Conservation (phyloP, 352 stramenopile species). For the Phytopythium litorale region DNA sequence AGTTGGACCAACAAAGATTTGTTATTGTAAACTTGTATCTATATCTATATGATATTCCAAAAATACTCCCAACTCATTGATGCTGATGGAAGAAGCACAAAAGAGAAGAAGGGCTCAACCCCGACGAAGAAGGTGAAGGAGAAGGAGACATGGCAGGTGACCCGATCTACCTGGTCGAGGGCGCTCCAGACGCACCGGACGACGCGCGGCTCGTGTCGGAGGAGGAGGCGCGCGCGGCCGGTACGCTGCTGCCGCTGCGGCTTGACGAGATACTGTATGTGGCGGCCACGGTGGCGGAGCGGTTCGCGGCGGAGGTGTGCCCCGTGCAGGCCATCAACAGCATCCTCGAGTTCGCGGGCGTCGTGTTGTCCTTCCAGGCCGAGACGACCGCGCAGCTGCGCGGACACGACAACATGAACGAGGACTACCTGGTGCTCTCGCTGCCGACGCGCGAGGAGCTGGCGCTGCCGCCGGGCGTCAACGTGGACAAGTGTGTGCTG, state of each 20-base stretch:
- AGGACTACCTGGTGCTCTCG: constrained; percentile 47
- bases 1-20: not conserved
- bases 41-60: too few relatives aligned
- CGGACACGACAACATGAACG: constrained; percentile 42
- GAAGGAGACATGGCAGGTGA: constrained; percentile 2
- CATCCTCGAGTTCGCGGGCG: constrained; percentile 50
- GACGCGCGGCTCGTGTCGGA: constrained; percentile 15
- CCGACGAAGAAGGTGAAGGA: too few relatives aligned
- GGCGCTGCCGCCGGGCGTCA: constrained; percentile 35
- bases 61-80: too few relatives aligned
- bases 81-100: too few relatives aligned
- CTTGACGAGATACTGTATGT: constrained; percentile 40
- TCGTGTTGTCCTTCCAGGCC: constrained; percentile 42
- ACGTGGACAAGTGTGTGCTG: constrained; percentile 30
- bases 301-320: constrained; percentile 12
- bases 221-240: constrained; percentile 13
- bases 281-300: constrained; percentile 31
- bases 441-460: constrained; percentile 31
- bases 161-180: constrained; percentile 27
- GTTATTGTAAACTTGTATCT: too few relatives aligned
- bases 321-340: constrained; percentile 39
- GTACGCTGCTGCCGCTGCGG: constrained; percentile 12
- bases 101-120: too few relatives aligned
- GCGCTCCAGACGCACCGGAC: constrained; percentile 19
- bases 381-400: constrained; percentile 24